Conservation (phyloP, 208 protist species). For the Acanthamoeba lenticulata region DNA sequence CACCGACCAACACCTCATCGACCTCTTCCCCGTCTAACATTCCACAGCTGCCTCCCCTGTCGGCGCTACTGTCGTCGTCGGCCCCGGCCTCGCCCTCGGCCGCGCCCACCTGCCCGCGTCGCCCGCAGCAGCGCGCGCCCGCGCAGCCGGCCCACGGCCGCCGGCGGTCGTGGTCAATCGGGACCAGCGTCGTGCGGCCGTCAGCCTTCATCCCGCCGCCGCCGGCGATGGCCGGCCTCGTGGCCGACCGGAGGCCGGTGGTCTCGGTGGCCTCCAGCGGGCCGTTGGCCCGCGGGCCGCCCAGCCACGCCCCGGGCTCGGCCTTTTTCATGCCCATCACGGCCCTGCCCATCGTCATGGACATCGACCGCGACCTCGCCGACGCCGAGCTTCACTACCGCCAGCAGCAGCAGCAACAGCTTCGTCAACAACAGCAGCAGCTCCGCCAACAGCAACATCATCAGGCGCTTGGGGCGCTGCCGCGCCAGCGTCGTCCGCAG, state of each 20-base stretch:
- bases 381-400: not conserved
- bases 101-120: not conserved
- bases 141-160: not conserved
- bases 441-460: too few species aligned
- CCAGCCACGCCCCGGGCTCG: not conserved
- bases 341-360: not conserved
- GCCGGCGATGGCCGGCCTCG: too few species aligned
- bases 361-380: not conserved
- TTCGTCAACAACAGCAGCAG: not conserved
- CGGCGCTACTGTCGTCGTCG: not conserved
- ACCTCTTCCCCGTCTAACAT: too few species aligned
- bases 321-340: not conserved
- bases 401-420: not conserved
- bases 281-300: not conserved
- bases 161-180: not conserved
- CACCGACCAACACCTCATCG: too few species aligned
- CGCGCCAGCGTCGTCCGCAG: not conserved
- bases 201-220: not conserved
- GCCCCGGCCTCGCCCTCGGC: not conserved
- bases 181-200: not conserved
- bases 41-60: not conserved
- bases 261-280: not conserved
- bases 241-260: not conserved
- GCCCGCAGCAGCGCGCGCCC: not conserved
- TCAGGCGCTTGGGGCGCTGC: too few species aligned